Base-by-base conservation (phyloP, 2,329 filamentous ascomycete species). In the Ustilaginoidea virens region DNA sequence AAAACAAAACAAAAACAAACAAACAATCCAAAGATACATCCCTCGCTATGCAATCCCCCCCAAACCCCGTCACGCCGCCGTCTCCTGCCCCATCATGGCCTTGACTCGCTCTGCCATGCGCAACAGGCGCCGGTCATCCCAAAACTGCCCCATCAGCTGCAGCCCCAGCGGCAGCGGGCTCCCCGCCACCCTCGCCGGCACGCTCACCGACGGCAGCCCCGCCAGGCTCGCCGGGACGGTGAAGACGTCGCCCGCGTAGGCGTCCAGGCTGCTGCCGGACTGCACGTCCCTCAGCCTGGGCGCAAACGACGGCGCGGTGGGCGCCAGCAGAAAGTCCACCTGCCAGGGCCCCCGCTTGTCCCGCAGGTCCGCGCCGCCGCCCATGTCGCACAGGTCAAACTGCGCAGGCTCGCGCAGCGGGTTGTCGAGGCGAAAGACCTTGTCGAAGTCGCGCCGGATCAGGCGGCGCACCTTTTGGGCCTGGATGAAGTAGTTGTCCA, bases 401-500 rank as follows among this genome's bases (percentile, higher is more conserved):
- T 64, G 59, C 18, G 55, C 45, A 4, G 54, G 47, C 25, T 62
- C 60, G 27, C 61, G 58, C 4, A 96, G 61, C 3, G 78, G 79
- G 45, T 93, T 86, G 4, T 57, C 55, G 24, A 72, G 53, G 11
- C 56, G 52, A 47, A 98, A 94, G 1, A 81, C 74, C 2, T 65
- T 56, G 52, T 96, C 74, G 48, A 98, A 98, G 46, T 98, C 90
- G 19, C 62, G 60, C 47, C 90, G 78, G 2, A 98, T 81, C 12
- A 92, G 60, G 31, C 82, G 68, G 1, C 90, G 76, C 22, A 94
- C 72, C 39, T 77, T 78, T 55, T 98, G 90, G 25, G 90, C 90
- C 49, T 93, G 80, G 36, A 93, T 70, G 46, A 98, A 98, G 53
- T 96, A 94, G 49, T 96, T 98, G 51, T 93, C 80, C 46, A 92